phyloP scores from a whole-genome alignment of 2,329 filamentous ascomycete species.

The Cryphonectria carpinicola region DNA sequence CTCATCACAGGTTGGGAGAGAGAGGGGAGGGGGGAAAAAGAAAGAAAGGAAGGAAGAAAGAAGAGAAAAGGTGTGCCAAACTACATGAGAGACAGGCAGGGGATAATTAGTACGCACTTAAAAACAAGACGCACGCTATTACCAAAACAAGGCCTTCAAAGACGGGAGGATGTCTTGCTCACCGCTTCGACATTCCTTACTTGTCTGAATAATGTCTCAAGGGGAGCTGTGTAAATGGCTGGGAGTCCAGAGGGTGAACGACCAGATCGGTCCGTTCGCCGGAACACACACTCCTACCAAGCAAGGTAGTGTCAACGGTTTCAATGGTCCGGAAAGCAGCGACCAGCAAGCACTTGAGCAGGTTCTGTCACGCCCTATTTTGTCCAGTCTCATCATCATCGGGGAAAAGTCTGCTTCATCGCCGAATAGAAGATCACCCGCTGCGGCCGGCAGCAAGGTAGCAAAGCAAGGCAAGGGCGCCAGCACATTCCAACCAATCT shows the following conservation, averaged over 20 bases:
- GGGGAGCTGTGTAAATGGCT: not conserved
- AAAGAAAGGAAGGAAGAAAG: not conserved
- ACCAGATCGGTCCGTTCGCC: not conserved
- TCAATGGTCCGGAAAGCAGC: not conserved
- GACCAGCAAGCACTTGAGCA: not conserved
- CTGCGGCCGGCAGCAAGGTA: not conserved
- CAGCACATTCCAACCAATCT: not conserved
- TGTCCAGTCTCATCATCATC: not conserved
- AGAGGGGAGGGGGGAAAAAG: not conserved
- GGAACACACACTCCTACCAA: not conserved
- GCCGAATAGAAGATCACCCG: not conserved
- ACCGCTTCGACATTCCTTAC: not conserved
- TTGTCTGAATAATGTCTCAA: not conserved
- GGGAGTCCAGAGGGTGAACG: not conserved
- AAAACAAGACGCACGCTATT: not conserved
- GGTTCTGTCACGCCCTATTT: not conserved
- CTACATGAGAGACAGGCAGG: not conserved
- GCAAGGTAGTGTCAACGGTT: not conserved
- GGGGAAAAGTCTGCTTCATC: not conserved
- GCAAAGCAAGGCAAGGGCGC: not conserved
- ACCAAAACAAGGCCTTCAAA: not conserved
- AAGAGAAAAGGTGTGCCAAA: not conserved
- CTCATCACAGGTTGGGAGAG: not conserved
- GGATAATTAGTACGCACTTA: not conserved
- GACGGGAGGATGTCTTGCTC: not conserved